A percentile compares a stretch with the other conserved stretches of the same genome.
These are phyloP conservation scores for Parascedosporium putredinis DNA, from an alignment of 2,329 filamentous ascomycete species.

Conservation along the genomic window DNA sequence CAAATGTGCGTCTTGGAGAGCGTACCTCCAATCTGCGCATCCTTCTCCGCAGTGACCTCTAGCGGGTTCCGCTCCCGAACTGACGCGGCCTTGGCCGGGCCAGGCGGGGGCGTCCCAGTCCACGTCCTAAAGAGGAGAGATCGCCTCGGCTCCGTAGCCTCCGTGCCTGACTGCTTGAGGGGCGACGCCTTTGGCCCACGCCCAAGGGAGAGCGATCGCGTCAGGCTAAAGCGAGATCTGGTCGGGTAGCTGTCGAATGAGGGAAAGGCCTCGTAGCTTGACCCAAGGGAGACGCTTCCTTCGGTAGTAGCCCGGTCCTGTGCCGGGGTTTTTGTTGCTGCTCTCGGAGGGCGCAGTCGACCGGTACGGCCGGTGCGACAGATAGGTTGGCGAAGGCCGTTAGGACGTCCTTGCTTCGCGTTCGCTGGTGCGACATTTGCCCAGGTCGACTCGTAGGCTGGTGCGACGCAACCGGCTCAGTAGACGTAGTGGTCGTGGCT, in stretches of 20 bases:
- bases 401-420: neutral
- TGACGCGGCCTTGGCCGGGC: neutral
- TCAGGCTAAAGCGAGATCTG: slow-evolving; percentile 1
- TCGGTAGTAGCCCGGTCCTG: neutral
- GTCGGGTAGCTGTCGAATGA: slow-evolving; percentile 5
- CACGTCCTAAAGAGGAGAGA: neutral
- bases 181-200: neutral
- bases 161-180: no score
- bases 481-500: slow-evolving; percentile 2
- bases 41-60: neutral
- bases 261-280: slow-evolving; percentile 3
- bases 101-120: neutral
- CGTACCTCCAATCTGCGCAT: neutral
- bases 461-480: neutral
- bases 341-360: neutral
- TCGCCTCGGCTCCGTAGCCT: neutral
- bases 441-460: neutral
- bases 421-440: neutral
- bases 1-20: slow-evolving; percentile 6
- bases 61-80: neutral
- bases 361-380: neutral
- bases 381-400: neutral
- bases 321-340: no score
- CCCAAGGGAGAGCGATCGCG: slow-evolving; percentile 1
- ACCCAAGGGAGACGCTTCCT: neutral